Evolutionary conservation across 768 basidiomycete genomes (phyloP).

Genomic region (Naganishia friedmannii): DNA sequence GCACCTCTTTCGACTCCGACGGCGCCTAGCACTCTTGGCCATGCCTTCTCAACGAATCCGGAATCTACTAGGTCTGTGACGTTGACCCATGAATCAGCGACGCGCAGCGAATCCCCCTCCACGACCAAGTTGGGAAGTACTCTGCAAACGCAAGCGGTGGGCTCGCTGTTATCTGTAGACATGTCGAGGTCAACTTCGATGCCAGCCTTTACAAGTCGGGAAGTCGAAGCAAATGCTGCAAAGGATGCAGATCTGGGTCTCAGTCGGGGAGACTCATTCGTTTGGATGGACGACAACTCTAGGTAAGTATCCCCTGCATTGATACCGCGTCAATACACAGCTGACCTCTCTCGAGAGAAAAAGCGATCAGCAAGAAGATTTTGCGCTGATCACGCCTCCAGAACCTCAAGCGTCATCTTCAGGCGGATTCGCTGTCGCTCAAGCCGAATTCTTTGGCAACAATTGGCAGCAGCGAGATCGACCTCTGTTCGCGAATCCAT

Average conservation of each 20-base stretch:
- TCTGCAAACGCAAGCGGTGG: not conserved
- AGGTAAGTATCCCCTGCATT: not conserved
- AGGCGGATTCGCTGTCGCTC: slow-evolving; percentile 1
- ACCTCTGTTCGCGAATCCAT: slow-evolving; percentile 26
- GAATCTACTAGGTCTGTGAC: not conserved
- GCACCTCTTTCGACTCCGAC: not conserved
- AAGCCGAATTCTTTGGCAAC: not conserved
- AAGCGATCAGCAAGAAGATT: slow-evolving; percentile 1
- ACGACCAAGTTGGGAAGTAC: not conserved
- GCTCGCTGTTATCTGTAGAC: slow-evolving; percentile 31
- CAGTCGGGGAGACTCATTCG: slow-evolving; percentile 41
- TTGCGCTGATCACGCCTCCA: not conserved
- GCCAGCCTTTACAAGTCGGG: slow-evolving; percentile 43
- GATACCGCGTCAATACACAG: not conserved
- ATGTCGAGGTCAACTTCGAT: slow-evolving; percentile 46
- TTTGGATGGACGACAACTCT: slow-evolving; percentile 37
- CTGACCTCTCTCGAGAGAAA: not conserved
- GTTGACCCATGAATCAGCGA: not conserved
- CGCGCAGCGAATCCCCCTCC: not conserved
- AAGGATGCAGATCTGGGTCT: slow-evolving; percentile 49
- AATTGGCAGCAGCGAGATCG: not conserved
- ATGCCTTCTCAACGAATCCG: not conserved
- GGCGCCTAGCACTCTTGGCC: not conserved
- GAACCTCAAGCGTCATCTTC: not conserved
- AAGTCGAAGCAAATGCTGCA: slow-evolving; percentile 40